Evolutionary conservation across 768 basidiomycete genomes (phyloP), one percentile per base, ranked within the genome.

Genomic region (Termitomyces sp.): DNA sequence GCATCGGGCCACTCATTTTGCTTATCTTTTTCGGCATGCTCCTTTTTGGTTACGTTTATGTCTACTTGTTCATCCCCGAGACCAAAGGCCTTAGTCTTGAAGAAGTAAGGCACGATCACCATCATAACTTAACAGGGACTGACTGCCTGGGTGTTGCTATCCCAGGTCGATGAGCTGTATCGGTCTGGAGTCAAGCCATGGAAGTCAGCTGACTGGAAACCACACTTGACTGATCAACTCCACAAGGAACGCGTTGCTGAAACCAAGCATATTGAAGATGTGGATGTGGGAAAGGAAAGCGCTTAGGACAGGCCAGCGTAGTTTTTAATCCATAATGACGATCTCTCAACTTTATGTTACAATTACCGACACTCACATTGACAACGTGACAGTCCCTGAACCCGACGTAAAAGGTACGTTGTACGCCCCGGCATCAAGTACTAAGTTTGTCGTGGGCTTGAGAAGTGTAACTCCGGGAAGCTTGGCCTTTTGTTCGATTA

Each of bases 1-100:
- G 83, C 59, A 90, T 89, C 60, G 87, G 89, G 0, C 88, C 89
- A 13, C 75, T 89, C 61, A 90, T 92, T 68, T 74, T 89, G 42
- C 70, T 91, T 60, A 84, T 90, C 67, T 91, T 91, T 78, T 89
- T 83, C 68, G 86, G 88, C 55, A 83, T 88, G 83, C 77, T 89
- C 9, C 61, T 84, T 24, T 82, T 88, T 65, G 89, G 87, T 39
- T 85, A 80, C 66, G 69, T 82, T 59, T 93, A 89, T 67, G 89
- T 90, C 27, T 89, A 85, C 70, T 71, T 91, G 55, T 82, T 85
- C 69, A 82, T 93, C 49, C 91, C 91, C 22, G 92, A 93, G 76
- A 92, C 88, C 24, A 91, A 84, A 69, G 89, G 89, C 12, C 80
- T 92, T 22, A 83, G 83, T 55, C 70, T 90, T 61, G 89, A 91